Conservation (phyloP, 768 basidiomycete species). For the Hericium rajendrae region DNA sequence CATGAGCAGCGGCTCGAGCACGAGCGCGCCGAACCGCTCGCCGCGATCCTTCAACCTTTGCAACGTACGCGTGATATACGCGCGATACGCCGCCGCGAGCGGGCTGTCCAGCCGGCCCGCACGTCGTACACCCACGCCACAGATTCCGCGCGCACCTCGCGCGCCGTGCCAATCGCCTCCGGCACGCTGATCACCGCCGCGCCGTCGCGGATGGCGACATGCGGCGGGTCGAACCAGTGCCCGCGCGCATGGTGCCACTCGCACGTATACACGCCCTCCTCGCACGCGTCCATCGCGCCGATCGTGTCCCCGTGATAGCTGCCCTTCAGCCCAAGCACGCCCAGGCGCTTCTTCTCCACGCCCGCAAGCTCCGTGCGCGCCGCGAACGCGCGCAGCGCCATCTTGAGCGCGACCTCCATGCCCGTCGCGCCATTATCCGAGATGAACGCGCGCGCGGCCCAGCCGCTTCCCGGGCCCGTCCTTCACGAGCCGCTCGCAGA, state of each 20-base stretch:
- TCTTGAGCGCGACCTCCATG: slow-evolving; percentile 96
- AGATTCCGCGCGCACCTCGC: slow-evolving; percentile 28
- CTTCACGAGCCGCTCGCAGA: slow-evolving; percentile 70
- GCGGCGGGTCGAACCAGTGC: slow-evolving; percentile 88
- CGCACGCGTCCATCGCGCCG: slow-evolving; percentile 92
- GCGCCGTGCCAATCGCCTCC: slow-evolving; percentile 23
- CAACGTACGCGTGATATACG: slow-evolving; percentile 46
- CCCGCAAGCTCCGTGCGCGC: slow-evolving; percentile 26
- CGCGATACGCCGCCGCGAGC: slow-evolving; percentile 55
- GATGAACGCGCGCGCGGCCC: slow-evolving; percentile 89
- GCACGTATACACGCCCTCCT: slow-evolving; percentile 86
- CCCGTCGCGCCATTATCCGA: slow-evolving; percentile 94
- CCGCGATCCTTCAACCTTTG: slow-evolving; percentile 32
- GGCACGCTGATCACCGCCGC: slow-evolving; percentile 45
- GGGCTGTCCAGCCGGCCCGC: slow-evolving; percentile 41
- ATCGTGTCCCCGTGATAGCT: slow-evolving; percentile 98
- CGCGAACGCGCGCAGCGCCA: slow-evolving; percentile 75
- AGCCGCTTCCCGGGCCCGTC: slow-evolving; percentile 77
- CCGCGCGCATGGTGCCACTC: slow-evolving; percentile 95
- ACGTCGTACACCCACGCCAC: slow-evolving; percentile 66
- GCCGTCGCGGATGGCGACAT: slow-evolving; percentile 59
- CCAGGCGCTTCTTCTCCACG: slow-evolving; percentile 41
- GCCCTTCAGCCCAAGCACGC: slow-evolving; percentile 79
- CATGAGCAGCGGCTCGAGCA: slow-evolving; percentile 88
- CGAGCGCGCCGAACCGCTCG: slow-evolving; percentile 56